Conservation (phyloP, 169 alveolate species). For the Perkinsus olseni region DNA sequence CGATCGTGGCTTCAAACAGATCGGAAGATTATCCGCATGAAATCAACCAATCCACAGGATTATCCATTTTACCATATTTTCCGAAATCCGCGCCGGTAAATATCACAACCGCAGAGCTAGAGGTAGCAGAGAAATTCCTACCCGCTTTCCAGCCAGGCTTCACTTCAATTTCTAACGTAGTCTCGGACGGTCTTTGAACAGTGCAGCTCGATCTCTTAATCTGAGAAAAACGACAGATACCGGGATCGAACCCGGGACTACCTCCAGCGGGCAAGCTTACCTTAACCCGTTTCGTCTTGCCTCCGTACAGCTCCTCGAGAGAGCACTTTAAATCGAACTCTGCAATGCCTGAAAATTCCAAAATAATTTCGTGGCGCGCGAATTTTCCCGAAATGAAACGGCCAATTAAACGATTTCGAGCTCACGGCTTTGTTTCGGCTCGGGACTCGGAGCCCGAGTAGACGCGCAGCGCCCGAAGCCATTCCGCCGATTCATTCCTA, state of each 20-base stretch:
- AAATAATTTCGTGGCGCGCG: neutral
- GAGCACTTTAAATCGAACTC: neutral
- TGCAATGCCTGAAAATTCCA: neutral
- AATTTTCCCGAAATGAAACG: neutral
- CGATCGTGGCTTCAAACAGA: too few species aligned
- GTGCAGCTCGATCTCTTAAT: neutral
- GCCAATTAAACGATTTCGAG: too few species aligned
- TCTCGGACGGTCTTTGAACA: neutral
- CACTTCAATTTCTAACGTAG: neutral
- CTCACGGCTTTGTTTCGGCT: neutral
- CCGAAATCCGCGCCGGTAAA: too few species aligned
- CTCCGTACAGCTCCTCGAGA: neutral
- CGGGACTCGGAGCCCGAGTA: neutral
- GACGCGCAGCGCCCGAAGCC: neutral
- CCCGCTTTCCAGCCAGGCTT: neutral
- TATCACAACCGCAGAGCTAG: too few species aligned
- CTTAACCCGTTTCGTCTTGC: neutral
- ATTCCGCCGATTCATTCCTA: neutral
- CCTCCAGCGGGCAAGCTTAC: neutral
- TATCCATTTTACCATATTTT: too few species aligned
- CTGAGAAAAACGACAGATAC: neutral
- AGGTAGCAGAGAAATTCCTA: neutral
- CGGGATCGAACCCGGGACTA: neutral
- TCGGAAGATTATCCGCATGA: too few species aligned
- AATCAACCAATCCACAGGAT: too few species aligned